Evolutionary conservation across 164 flowering plant genomes (phyloP).

Genomic region (Annona squamosa): DNA sequence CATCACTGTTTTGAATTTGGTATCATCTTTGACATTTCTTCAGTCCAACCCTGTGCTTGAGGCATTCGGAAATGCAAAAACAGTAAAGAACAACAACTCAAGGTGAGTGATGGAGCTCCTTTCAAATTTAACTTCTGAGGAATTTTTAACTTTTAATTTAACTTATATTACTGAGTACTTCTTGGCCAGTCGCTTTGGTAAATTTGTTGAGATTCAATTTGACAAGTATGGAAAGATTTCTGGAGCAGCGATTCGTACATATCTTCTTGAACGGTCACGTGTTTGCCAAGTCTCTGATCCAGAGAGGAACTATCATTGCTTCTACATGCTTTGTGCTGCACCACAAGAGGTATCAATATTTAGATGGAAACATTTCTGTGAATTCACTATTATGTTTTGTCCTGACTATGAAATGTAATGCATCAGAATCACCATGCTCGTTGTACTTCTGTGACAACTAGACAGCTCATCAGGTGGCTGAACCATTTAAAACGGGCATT

Average conservation of each 20-base stretch:
- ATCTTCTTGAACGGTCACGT: constrained; percentile 79
- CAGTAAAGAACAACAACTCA: constrained; percentile 81
- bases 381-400: no score
- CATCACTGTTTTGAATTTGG: background rate
- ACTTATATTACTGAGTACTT: constrained; percentile 12
- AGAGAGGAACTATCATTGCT: constrained; percentile 82
- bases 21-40: constrained; percentile 4
- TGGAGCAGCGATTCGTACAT: constrained; percentile 80
- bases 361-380: background rate
- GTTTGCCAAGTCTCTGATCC: constrained; percentile 84
- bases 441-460: background rate
- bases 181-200: constrained; percentile 72
- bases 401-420: no score
- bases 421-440: background rate
- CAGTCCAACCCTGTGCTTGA: constrained; percentile 89
- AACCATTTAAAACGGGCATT: background rate
- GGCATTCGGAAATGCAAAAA: constrained; percentile 89
- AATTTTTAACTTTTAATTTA: constrained; percentile 1
- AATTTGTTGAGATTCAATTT: constrained; percentile 85
- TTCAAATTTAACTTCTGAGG: background rate
- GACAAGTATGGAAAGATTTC: constrained; percentile 71
- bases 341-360: constrained; percentile 65
- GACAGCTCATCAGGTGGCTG: no score
- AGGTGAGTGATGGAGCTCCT: constrained; percentile 33
- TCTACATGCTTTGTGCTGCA: constrained; percentile 87